Conservation (phyloP, 345 rosid genomes). For the Gossypium ekmanianum region DNA sequence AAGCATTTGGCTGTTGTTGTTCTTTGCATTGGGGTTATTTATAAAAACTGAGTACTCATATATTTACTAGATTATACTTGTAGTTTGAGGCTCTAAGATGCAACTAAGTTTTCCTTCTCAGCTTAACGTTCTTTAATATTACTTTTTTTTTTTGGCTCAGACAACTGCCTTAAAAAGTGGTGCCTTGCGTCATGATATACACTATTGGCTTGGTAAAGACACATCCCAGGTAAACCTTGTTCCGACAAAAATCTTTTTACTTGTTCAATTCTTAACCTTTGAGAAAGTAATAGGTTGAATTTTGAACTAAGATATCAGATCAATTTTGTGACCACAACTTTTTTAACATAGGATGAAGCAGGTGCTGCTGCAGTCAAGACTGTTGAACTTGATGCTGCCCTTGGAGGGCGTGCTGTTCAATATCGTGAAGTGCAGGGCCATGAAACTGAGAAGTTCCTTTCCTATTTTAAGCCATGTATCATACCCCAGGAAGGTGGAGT, state of each 20-base stretch:
- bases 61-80: neutral
- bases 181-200: slow-evolving; percentile 78
- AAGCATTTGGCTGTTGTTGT: neutral
- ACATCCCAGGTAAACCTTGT: slow-evolving; percentile 56
- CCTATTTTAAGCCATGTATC: slow-evolving; percentile 95
- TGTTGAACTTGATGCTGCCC: slow-evolving; percentile 96
- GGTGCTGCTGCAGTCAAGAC: slow-evolving; percentile 88
- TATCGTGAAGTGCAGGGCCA: slow-evolving; percentile 98
- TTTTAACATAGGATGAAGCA: slow-evolving; percentile 79
- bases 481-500: slow-evolving; percentile 97
- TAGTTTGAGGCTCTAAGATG: neutral
- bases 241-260: neutral
- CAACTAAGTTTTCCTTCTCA: slow-evolving; percentile 5
- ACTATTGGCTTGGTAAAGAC: slow-evolving; percentile 92
- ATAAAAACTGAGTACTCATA: neutral
- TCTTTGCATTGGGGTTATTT: neutral
- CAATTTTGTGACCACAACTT: slow-evolving; percentile 21
- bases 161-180: slow-evolving; percentile 78
- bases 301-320: slow-evolving; percentile 7
- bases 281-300: neutral
- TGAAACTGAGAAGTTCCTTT: slow-evolving; percentile 91
- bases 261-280: neutral
- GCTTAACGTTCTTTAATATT: neutral
- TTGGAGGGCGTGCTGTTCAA: slow-evolving; percentile 99
- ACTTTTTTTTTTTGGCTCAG: slow-evolving; percentile 30